Conservation (phyloP, 1,139 yeast species). For the Entelexis sorbosivorans region DNA sequence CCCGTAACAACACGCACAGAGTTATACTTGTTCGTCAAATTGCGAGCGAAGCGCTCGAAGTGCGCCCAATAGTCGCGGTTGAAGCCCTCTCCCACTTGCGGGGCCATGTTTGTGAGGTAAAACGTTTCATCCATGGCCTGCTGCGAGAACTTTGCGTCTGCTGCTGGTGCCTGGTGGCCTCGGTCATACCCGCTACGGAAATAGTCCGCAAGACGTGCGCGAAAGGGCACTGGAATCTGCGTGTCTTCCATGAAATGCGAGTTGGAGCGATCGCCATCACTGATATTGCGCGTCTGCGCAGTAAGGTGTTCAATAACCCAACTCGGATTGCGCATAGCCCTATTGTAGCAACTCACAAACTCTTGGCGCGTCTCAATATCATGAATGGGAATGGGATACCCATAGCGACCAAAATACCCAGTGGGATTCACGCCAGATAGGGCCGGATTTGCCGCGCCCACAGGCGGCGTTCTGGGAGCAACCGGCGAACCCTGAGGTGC, state of each 20-base stretch:
- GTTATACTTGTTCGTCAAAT: conserved; percentile 55
- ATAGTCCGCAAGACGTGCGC: conserved; percentile 70
- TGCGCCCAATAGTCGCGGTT: conserved; percentile 96
- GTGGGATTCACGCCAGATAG: conserved; percentile 44
- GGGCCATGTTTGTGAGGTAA: conserved; percentile 77
- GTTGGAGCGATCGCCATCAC: conserved; percentile 56
- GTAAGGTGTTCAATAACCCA: conserved; percentile 93
- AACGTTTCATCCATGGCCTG: conserved; percentile 92
- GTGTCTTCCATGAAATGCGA: conserved; percentile 84
- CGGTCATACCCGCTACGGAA: conserved; percentile 94
- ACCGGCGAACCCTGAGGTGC: not conserved
- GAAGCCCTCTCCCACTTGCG: conserved; percentile 96
- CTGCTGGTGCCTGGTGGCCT: conserved; percentile 98
- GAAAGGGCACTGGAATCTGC: conserved; percentile 60
- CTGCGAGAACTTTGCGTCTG: conserved; percentile 85
- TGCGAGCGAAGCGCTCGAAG: conserved; percentile 77
- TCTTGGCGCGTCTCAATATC: conserved; percentile 66
- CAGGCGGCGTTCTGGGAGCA: not conserved
- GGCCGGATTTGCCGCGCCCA: not conserved
- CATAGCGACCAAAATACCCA: conserved; percentile 54
- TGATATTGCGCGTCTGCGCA: conserved; percentile 47
- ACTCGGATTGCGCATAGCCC: conserved; percentile 75
- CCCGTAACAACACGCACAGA: conserved; percentile 85
- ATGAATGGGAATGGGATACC: conserved; percentile 90
- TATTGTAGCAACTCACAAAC: conserved; percentile 75